Conservation (phyloP, 768 basidiomycete genomes). For the Mycena polygramma region DNA sequence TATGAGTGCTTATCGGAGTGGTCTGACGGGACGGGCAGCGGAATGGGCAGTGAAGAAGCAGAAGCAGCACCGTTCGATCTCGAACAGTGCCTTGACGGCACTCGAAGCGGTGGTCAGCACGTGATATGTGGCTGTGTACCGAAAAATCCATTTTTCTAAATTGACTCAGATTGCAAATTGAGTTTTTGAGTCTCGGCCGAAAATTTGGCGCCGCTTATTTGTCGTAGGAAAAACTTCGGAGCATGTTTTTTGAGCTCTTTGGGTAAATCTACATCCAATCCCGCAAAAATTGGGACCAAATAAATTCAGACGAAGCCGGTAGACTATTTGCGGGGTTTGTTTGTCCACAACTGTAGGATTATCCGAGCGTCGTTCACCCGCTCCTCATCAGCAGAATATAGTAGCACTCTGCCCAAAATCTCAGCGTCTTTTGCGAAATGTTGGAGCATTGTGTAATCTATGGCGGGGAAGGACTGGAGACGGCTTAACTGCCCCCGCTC, state of each 20-base stretch:
- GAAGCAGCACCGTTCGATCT: constrained; percentile 41
- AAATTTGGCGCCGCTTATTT: constrained; percentile 20
- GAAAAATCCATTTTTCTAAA: constrained; percentile 27
- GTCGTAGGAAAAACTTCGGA: constrained; percentile 29
- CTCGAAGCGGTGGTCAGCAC: constrained; percentile 31
- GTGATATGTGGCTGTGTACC: constrained; percentile 21
- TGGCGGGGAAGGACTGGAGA: too few relatives aligned
- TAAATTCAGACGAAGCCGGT: constrained; percentile 12
- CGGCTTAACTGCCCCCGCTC: too few relatives aligned
- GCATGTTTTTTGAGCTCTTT: constrained; percentile 25
- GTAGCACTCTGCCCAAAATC: too few relatives aligned
- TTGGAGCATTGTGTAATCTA: too few relatives aligned
- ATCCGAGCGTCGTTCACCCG: too few relatives aligned
- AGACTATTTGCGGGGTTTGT: constrained; percentile 22
- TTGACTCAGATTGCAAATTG: not conserved
- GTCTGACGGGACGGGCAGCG: constrained; percentile 45
- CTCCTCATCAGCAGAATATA: too few relatives aligned
- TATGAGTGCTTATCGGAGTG: constrained; percentile 42
- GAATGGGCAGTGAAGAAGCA: constrained; percentile 48
- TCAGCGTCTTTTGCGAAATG: too few relatives aligned
- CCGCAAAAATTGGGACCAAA: constrained; percentile 7
- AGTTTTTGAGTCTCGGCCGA: not conserved
- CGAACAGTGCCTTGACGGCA: constrained; percentile 37
- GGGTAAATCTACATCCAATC: not conserved
- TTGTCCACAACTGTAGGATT: constrained; percentile 28